phyloP scores from a whole-genome alignment of 164 flowering plant species.

The Aristolochia californica region DNA sequence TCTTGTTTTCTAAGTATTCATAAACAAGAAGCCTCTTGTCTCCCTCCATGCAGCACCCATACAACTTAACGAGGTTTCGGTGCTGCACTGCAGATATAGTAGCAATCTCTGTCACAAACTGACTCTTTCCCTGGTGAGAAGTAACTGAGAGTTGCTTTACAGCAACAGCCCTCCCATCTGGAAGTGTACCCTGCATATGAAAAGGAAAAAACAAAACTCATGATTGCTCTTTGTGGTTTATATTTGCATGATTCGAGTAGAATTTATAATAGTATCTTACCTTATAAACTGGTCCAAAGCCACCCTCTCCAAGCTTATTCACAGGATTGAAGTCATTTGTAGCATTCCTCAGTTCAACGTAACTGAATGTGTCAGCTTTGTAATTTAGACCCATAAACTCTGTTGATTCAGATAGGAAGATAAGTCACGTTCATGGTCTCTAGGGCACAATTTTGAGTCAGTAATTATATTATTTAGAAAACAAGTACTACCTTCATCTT shows the following conservation, averaged over 20 bases:
- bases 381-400: neutral
- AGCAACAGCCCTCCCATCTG: slow-evolving; percentile 53
- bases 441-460: neutral
- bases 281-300: slow-evolving; percentile 86
- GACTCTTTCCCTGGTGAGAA: slow-evolving; percentile 64
- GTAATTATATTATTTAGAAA: neutral
- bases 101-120: slow-evolving; percentile 63
- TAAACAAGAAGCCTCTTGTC: no score
- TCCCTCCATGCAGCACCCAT: slow-evolving; percentile 75
- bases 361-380: slow-evolving; percentile 19
- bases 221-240: no score
- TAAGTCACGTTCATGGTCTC: slow-evolving; percentile 2
- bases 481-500: slow-evolving; percentile 49
- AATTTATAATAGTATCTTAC: no score
- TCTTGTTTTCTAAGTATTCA: no score
- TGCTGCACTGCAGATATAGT: slow-evolving; percentile 81
- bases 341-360: slow-evolving; percentile 56
- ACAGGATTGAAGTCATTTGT: slow-evolving; percentile 54
- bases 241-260: no score
- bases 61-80: slow-evolving; percentile 61
- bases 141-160: slow-evolving; percentile 58
- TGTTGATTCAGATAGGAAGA: neutral
- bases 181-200: slow-evolving; percentile 36
- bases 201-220: no score
- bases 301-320: slow-evolving; percentile 89